phyloP scores from a whole-genome alignment of 2,329 filamentous ascomycete species.

The Hymenoscyphus scutula region DNA sequence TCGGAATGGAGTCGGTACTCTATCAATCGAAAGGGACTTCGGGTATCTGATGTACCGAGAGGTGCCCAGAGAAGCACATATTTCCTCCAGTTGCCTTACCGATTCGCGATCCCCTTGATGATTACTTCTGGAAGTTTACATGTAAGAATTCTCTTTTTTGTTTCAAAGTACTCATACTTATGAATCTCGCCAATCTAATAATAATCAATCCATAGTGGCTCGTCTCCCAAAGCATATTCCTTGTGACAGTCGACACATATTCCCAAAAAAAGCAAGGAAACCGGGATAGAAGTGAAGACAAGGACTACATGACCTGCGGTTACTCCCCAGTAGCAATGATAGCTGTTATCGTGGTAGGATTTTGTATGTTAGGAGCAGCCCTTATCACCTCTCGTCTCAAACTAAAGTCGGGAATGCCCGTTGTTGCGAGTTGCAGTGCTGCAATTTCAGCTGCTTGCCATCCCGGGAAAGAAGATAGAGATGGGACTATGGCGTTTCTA shows the following conservation, averaged over 20 bases:
- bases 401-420: conserved; percentile 7
- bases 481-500: conserved; percentile 46
- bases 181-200: no score
- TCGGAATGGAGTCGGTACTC: conserved; percentile 9
- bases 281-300: not conserved
- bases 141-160: conserved; percentile 39
- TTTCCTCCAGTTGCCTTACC: conserved; percentile 38
- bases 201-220: conserved; percentile 34
- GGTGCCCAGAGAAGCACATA: conserved; percentile 35
- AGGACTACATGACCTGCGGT: conserved; percentile 8
- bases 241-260: conserved; percentile 4
- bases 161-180: no score
- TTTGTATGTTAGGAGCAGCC: not conserved
- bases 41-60: conserved; percentile 31
- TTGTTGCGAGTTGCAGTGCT: conserved; percentile 11
- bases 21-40: conserved; percentile 37
- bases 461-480: conserved; percentile 16
- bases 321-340: conserved; percentile 21
- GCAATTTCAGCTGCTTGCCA: conserved; percentile 16
- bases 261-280: not conserved
- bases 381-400: not conserved
- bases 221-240: conserved; percentile 25
- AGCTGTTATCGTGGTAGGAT: conserved; percentile 6
- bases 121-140: conserved; percentile 34
- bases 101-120: conserved; percentile 35